Base-by-base conservation (phyloP, 2,329 filamentous ascomycete genomes). In the Ilyonectria destructans region DNA sequence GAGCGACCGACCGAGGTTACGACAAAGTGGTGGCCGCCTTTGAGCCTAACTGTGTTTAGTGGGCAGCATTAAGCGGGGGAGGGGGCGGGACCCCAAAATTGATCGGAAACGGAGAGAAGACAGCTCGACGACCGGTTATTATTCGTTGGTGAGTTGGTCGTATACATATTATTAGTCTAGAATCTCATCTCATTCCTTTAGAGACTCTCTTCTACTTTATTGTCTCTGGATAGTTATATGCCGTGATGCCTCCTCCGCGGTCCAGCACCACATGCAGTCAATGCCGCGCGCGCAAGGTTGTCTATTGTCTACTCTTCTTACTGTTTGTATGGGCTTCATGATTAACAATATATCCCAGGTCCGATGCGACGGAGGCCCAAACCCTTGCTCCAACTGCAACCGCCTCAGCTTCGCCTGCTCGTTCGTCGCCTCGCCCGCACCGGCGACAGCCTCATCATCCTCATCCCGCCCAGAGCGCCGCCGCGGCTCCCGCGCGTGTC, bases 321-420 rank as follows among this genome's bases (percentile, higher is more conserved):
- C 6, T 1, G 26, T 6, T 26, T 26, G 5, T 26, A 26, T 26
- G 5, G 26, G 1, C 26, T 6, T 26, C 26, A 26, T 26, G 26
- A 26, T 26, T 45, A 68, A 85, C 35, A 12, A 5, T 15, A 37
- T 15, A 37, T 6, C 35, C 35, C 35, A 86, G 75, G 85, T 87
- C 51, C 83, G 83, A 48, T 87, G 85, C 75, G 82, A 85, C 70
- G 82, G 84, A n/a, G 80, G 82, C 6, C 81, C 82, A 31, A 77
- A 80, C 57, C 76, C 83, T 62, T 87, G 85, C 77, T 81, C 82
- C 74, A 86, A 86, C 76, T 87, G 85, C 74, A 82, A 85, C 62
- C 83, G 85, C 5, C 81, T 87, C 48, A 83, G 81, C 63, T 86
- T 87, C 71, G 77, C 78, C 33, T 87, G 85, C 73, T 84, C 84